Evolutionary conservation across 2,329 filamentous ascomycete species (phyloP).

Genomic region (Hymenoscyphus salicellus): DNA sequence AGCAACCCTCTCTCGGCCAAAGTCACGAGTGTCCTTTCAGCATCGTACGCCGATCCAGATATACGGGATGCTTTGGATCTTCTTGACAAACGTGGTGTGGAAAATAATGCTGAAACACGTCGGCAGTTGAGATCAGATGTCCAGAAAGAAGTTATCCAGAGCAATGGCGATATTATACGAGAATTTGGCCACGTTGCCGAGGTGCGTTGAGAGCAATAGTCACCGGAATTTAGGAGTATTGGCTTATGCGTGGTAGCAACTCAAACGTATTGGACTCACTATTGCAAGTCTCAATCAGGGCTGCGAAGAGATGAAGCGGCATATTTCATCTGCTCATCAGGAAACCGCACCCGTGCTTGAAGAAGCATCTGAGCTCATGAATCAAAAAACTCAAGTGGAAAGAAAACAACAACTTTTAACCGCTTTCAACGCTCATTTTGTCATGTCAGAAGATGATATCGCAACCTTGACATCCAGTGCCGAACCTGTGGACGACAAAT

Average conservation of each 20-base stretch:
- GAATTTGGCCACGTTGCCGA: slow-evolving; percentile 89
- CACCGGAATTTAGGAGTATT: slow-evolving; percentile 2
- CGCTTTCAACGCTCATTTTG: slow-evolving; percentile 78
- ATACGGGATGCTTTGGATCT: slow-evolving; percentile 81
- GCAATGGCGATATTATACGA: slow-evolving; percentile 82
- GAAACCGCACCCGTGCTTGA: slow-evolving; percentile 72
- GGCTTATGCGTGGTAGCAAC: slow-evolving; percentile 59
- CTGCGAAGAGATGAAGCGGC: slow-evolving; percentile 75
- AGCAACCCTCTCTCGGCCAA: slow-evolving; percentile 71
- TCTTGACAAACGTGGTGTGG: slow-evolving; percentile 67
- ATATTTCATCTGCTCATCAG: slow-evolving; percentile 70
- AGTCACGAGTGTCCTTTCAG: slow-evolving; percentile 80
- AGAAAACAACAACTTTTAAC: slow-evolving; percentile 74
- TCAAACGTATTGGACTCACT: slow-evolving; percentile 76
- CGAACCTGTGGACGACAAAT: slow-evolving; percentile 79
- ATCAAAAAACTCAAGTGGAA: slow-evolving; percentile 70
- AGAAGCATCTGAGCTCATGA: slow-evolving; percentile 72
- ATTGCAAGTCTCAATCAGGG: slow-evolving; percentile 75
- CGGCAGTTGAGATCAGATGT: slow-evolving; percentile 77
- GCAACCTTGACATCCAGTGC: slow-evolving; percentile 71
- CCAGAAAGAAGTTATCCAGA: slow-evolving; percentile 88
- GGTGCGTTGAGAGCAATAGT: slow-evolving; percentile 45
- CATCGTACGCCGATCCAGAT: slow-evolving; percentile 88
- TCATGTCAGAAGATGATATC: slow-evolving; percentile 78
- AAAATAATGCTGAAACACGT: slow-evolving; percentile 74